Evolutionary conservation across 176 grass and related monocot genomes (phyloP).

Genomic region (Eleusine coracana): DNA sequence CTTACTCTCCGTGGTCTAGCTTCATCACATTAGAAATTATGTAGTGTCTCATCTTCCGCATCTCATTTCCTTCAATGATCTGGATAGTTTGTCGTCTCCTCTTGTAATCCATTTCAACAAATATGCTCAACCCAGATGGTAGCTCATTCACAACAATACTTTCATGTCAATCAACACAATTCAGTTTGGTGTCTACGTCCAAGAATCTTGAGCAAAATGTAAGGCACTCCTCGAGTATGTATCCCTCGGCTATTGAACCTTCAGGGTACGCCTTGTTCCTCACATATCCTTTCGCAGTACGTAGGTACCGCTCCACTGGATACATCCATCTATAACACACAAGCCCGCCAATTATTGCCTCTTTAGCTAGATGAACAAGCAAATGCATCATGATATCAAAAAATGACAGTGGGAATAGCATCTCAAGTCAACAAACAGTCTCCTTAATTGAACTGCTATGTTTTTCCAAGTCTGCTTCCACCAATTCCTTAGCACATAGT

Average conservation of each 20-base stretch:
- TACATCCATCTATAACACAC: conserved; percentile 9
- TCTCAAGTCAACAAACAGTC: background rate
- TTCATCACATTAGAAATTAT: too few species aligned
- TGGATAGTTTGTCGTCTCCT: too few species aligned
- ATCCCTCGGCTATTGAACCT: background rate
- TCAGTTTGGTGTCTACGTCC: too few species aligned
- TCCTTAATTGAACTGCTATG: background rate
- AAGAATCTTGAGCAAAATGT: too few species aligned
- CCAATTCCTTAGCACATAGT: background rate
- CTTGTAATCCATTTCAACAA: too few species aligned
- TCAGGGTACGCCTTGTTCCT: background rate
- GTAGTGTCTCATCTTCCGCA: too few species aligned
- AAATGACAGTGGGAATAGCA: background rate
- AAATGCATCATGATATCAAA: background rate
- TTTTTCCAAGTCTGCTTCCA: background rate
- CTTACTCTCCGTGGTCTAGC: too few species aligned
- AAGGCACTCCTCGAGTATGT: too few species aligned
- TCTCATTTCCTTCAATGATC: too few species aligned
- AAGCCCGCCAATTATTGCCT: background rate
- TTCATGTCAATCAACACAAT: too few species aligned
- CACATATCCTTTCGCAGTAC: background rate
- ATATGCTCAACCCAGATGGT: too few species aligned
- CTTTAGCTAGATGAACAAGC: background rate
- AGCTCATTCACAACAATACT: too few species aligned
- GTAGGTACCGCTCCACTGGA: background rate